Percentiles rank a stretch among this genome's conserved stretches.
Conservation (phyloP, 2,329 filamentous ascomycete genomes). For the Trichoderma simmonsii region DNA sequence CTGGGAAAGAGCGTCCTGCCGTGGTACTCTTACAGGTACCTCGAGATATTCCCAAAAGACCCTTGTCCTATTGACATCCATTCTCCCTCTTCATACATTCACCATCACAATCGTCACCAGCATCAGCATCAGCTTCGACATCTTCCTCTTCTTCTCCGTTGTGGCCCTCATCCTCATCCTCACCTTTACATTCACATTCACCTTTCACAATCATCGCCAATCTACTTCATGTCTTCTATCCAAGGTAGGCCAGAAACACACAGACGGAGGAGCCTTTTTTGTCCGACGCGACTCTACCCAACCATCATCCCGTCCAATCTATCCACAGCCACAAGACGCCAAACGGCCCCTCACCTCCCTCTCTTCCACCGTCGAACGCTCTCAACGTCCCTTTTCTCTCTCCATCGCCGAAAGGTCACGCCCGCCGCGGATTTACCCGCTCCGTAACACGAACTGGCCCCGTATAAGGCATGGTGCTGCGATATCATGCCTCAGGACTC, state of each 20-base stretch:
- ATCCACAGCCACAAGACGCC: conserved; percentile 5
- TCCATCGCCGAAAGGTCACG: not conserved
- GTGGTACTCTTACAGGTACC: not conserved
- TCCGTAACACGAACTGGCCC: not conserved
- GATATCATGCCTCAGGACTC: not conserved
- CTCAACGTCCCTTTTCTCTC: not conserved
- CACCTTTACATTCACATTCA: not conserved
- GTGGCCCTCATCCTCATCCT: not conserved
- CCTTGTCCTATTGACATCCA: not conserved
- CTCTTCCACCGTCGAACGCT: not conserved
- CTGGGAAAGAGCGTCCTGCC: not conserved
- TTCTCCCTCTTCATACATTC: not conserved
- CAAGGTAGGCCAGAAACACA: not conserved
- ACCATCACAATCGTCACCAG: not conserved
- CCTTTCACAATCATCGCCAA: not conserved
- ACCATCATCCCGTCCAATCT: not conserved
- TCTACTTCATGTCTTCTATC: not conserved
- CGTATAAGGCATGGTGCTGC: not conserved
- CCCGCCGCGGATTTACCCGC: not conserved
- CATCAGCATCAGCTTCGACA: not conserved
- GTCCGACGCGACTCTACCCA: not conserved
- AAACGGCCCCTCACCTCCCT: conserved; percentile 14
- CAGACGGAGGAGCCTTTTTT: not conserved
- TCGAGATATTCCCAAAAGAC: not conserved
- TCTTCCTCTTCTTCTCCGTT: not conserved